Conservation (phyloP, 2,329 filamentous ascomycete genomes). For the Tricladium varicosporioides region DNA sequence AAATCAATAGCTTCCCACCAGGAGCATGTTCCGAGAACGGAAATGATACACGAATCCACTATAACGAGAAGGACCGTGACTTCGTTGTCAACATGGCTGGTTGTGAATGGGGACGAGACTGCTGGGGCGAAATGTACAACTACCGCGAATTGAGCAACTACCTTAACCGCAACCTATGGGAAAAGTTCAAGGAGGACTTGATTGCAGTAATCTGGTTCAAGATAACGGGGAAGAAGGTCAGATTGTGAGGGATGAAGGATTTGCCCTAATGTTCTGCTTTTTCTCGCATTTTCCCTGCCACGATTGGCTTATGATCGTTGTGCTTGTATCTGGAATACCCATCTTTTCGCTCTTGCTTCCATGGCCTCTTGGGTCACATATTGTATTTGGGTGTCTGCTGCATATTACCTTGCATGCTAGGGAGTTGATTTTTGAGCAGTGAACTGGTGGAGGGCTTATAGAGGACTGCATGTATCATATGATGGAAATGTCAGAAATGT, state of each 20-base stretch:
- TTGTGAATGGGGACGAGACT: conserved; percentile 94
- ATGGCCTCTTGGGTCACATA: neutral
- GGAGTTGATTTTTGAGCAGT: neutral
- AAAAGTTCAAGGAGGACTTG: conserved; percentile 68
- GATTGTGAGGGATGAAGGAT: conserved; percentile 21
- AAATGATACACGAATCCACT: conserved; percentile 78
- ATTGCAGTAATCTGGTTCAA: conserved; percentile 61
- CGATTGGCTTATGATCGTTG: neutral
- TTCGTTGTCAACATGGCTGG: conserved; percentile 99
- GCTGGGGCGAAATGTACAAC: conserved; percentile 96
- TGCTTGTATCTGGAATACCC: conserved; percentile 11
- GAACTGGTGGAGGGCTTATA: neutral
- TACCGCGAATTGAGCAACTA: conserved; percentile 89
- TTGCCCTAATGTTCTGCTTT: neutral
- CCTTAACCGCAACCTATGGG: conserved; percentile 81
- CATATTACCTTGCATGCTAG: neutral
- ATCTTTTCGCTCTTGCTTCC: neutral
- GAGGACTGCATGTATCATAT: conserved; percentile 9
- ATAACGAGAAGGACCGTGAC: conserved; percentile 79
- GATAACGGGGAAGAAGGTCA: conserved; percentile 52
- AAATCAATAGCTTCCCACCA: conserved; percentile 90
- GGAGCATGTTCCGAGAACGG: conserved; percentile 82
- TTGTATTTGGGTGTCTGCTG: neutral
- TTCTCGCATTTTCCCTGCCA: conserved; percentile 1
- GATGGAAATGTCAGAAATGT: neutral